Evolutionary conservation across 2,329 filamentous ascomycete species (phyloP).

Genomic region (Pseudogymnoascus sp.): DNA sequence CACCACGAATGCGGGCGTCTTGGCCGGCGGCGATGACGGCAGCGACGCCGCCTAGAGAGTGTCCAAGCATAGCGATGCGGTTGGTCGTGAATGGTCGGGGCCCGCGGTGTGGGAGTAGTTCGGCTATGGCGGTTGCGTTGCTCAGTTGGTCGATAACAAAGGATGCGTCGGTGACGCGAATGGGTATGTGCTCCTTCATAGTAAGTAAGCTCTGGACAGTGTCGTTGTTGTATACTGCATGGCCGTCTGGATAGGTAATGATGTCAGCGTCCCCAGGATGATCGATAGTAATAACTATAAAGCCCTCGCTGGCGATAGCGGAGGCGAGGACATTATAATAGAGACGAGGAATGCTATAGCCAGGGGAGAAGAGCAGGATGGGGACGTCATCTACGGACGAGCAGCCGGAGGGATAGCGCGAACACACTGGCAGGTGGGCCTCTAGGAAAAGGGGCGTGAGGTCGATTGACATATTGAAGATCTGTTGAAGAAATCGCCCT

Average conservation of each 20-base stretch:
- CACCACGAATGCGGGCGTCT: constrained; percentile 27
- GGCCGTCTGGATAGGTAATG: constrained; percentile 33
- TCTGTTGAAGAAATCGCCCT: not conserved
- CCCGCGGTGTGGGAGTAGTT: constrained; percentile 14
- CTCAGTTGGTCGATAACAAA: constrained; percentile 26
- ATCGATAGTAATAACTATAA: constrained; percentile 36
- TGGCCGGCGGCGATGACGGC: constrained; percentile 26
- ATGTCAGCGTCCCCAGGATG: constrained; percentile 36
- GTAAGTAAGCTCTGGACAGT: constrained; percentile 11
- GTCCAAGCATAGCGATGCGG: constrained; percentile 26
- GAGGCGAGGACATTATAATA: constrained; percentile 22
- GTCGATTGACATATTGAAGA: not conserved
- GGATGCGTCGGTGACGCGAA: constrained; percentile 24
- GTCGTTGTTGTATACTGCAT: constrained; percentile 20
- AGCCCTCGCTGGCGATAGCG: constrained; percentile 33
- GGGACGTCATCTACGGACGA: not conserved
- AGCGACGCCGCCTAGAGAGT: constrained; percentile 28
- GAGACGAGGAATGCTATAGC: constrained; percentile 18
- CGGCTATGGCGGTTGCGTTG: constrained; percentile 8
- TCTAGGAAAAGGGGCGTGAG: constrained; percentile 11
- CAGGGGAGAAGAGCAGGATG: constrained; percentile 24
- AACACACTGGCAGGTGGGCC: constrained; percentile 13
- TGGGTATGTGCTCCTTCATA: constrained; percentile 14
- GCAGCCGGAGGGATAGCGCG: not conserved
- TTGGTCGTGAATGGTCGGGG: not conserved